These are phyloP conservation scores for Colletotrichum sp. DNA, from an alignment of 2,329 filamentous ascomycete genomes.

Conservation along the genomic window DNA sequence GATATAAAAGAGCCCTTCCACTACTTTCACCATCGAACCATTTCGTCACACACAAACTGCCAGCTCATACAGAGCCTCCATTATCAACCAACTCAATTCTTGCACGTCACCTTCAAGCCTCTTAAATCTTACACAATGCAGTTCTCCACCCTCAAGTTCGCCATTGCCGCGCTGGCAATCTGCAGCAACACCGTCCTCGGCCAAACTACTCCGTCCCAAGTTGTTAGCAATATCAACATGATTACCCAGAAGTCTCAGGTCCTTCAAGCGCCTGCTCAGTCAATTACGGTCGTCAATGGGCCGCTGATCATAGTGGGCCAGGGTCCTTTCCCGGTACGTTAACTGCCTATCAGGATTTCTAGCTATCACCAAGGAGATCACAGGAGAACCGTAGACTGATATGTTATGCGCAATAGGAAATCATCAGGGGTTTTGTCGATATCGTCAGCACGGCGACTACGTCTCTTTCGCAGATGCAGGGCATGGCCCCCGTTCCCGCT, in stretches of 20 bases:
- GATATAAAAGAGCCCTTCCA: background rate
- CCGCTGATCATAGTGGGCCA: slow-evolving; percentile 28
- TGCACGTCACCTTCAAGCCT: background rate
- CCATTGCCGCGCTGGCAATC: slow-evolving; percentile 20
- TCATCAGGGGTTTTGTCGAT: slow-evolving; percentile 33
- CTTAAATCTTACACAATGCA: slow-evolving; percentile 15
- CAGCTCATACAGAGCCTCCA: background rate
- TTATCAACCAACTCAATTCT: background rate
- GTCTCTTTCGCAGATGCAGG: slow-evolving; percentile 23
- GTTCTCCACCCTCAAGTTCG: slow-evolving; percentile 20
- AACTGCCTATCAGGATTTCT: rapidly evolving
- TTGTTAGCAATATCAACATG: slow-evolving; percentile 26
- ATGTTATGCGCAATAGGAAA: slow-evolving; percentile 13
- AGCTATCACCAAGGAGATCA: no score
- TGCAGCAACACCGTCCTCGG: slow-evolving; percentile 20
- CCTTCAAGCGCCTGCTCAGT: slow-evolving; percentile 29
- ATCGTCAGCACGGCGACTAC: slow-evolving; percentile 28
- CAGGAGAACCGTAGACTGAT: no score
- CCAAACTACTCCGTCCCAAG: slow-evolving; percentile 20
- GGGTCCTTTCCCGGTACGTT: slow-evolving; percentile 32
- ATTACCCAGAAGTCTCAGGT: slow-evolving; percentile 28
- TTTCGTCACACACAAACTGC: rapidly evolving
- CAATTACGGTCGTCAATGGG: slow-evolving; percentile 29
- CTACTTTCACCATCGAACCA: background rate
- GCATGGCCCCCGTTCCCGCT: slow-evolving; percentile 10